phyloP scores from a whole-genome alignment of 140 eudicot species.

The Cichorium intybus region DNA sequence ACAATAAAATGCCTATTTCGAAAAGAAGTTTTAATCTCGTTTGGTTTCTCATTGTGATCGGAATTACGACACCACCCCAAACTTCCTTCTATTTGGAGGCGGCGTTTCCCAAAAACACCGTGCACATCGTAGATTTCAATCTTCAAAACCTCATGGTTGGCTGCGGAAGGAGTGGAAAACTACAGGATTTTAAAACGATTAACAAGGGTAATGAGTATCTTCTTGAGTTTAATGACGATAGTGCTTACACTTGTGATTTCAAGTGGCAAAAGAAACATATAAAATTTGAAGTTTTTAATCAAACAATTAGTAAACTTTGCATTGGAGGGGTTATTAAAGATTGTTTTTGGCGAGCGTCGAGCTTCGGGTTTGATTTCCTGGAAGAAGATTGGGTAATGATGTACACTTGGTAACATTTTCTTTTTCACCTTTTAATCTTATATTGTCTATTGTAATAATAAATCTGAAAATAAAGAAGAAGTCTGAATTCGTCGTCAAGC shows the following conservation, averaged over 20 bases:
- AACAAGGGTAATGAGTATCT: neutral
- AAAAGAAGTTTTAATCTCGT: neutral
- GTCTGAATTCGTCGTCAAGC: too few species aligned
- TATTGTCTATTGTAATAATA: too few species aligned
- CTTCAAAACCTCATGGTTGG: conserved; percentile 1
- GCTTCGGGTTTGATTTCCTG: neutral
- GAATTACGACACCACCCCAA: neutral
- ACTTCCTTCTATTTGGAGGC: neutral
- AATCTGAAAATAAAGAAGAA: neutral
- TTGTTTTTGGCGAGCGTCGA: conserved; percentile 11
- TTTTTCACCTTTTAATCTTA: neutral
- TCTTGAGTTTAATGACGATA: conserved; percentile 2
- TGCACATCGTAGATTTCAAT: neutral
- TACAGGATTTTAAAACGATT: neutral
- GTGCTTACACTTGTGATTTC: neutral
- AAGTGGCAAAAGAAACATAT: conserved; percentile 4
- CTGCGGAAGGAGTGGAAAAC: neutral
- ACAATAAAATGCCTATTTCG: neutral
- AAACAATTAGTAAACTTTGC: conserved; percentile 1
- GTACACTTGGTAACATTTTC: conserved; percentile 1
- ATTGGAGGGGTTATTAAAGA: conserved; percentile 5
- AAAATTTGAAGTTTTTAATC: conserved; percentile 15
- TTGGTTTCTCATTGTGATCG: conserved; percentile 1
- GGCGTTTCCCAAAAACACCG: neutral
- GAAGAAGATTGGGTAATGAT: neutral